A percentile compares a stretch with the other conserved stretches of the same genome.
Evolutionary conservation across 768 basidiomycete species (phyloP).

Genomic region (Kwoniella dejecticola): DNA sequence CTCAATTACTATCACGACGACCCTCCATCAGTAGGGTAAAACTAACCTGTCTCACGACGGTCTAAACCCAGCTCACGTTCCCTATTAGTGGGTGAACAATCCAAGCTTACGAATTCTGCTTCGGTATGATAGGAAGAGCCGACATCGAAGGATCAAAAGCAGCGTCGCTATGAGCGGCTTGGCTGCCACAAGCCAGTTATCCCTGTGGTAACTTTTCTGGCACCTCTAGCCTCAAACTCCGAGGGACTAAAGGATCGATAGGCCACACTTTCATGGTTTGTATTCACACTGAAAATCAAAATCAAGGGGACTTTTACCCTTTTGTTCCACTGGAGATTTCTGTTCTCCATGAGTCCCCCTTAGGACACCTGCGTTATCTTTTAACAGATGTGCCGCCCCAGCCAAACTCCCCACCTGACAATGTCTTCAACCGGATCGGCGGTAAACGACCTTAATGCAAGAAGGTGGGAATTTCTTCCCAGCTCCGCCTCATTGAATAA

Average conservation of each 20-base stretch:
- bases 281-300: constrained; percentile 80
- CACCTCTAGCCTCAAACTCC: constrained; percentile 78
- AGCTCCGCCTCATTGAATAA: constrained; percentile 75
- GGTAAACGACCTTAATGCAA: constrained; percentile 61
- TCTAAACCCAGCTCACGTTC: constrained; percentile 67
- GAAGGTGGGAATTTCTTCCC: constrained; percentile 56
- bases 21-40: constrained; percentile 80
- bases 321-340: constrained; percentile 78
- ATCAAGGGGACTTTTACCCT: constrained; percentile 79
- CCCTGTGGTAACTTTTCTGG: constrained; percentile 78
- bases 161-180: constrained; percentile 73
- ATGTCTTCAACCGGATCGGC: constrained; percentile 71
- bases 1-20: constrained; percentile 75
- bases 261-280: constrained; percentile 80
- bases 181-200: constrained; percentile 80
- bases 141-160: constrained; percentile 79
- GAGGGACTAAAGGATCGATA: constrained; percentile 80
- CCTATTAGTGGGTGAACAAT: constrained; percentile 80
- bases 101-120: constrained; percentile 74
- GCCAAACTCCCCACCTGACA: constrained; percentile 81
- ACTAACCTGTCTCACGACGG: constrained; percentile 68
- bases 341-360: constrained; percentile 76
- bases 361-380: constrained; percentile 79
- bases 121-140: constrained; percentile 76
- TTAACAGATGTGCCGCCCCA: constrained; percentile 74